phyloP scores from a whole-genome alignment of 768 basidiomycete species.

The Mycena vulgaris region DNA sequence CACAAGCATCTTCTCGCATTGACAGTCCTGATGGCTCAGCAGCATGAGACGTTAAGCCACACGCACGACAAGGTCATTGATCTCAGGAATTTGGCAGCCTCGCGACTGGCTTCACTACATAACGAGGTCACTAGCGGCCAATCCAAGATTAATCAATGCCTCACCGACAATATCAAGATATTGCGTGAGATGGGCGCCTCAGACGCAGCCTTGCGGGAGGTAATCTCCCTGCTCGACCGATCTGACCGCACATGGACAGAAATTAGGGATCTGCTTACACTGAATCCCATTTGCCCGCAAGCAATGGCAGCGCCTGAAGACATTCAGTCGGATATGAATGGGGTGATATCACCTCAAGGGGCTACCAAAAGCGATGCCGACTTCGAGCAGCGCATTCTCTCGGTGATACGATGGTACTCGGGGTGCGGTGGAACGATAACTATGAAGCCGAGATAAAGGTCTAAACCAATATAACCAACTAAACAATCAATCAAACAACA shows the following conservation, averaged over 20 bases:
- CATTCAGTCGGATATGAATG: too few relatives aligned
- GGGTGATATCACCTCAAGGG: too few relatives aligned
- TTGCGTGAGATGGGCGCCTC: neutral
- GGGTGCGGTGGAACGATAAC: too few relatives aligned
- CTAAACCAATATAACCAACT: too few relatives aligned
- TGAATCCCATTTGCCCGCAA: too few relatives aligned
- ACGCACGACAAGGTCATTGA: neutral
- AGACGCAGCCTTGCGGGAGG: neutral
- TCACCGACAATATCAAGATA: neutral
- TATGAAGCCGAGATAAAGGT: too few relatives aligned
- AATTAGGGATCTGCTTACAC: neutral
- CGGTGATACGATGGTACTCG: too few relatives aligned
- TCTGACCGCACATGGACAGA: neutral
- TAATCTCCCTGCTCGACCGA: too few relatives aligned
- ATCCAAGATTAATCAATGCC: neutral
- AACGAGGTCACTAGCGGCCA: neutral
- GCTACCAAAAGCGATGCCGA: too few relatives aligned
- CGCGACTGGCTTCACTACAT: neutral
- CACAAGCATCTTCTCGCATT: neutral
- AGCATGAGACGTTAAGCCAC: neutral
- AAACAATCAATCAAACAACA: too few relatives aligned
- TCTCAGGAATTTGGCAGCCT: neutral
- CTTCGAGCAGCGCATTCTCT: too few relatives aligned
- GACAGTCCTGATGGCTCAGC: neutral
- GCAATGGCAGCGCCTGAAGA: neutral